phyloP scores from a whole-genome alignment of 2,329 filamentous ascomycete genomes.

The Rosellinia necatrix region DNA sequence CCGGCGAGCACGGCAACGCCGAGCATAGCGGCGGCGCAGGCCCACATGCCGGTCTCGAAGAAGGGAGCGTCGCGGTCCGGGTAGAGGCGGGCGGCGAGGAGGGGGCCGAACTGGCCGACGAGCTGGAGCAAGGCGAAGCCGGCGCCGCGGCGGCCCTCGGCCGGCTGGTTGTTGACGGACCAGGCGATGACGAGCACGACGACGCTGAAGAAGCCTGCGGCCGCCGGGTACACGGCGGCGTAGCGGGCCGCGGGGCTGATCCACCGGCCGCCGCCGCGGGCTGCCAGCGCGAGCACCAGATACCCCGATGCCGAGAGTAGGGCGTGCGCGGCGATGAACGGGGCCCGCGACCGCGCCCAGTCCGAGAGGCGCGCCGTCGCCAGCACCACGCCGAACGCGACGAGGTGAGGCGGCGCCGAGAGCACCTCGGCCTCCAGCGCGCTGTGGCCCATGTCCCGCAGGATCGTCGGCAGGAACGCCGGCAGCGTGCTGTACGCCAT shows the following conservation, averaged over 20 bases:
- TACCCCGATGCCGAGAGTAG: constrained; percentile 67
- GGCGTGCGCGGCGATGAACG: constrained; percentile 71
- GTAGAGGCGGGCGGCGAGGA: constrained; percentile 70
- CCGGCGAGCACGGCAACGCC: constrained; percentile 61
- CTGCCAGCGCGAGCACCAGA: constrained; percentile 64
- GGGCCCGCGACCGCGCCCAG: constrained; percentile 62
- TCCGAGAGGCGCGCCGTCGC: constrained; percentile 76
- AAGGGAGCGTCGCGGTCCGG: constrained; percentile 63
- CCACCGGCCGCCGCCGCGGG: constrained; percentile 48
- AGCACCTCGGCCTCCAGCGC: constrained; percentile 73
- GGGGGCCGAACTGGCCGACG: constrained; percentile 78
- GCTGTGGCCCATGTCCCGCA: constrained; percentile 75
- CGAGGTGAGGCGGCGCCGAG: constrained; percentile 78
- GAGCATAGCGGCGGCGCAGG: constrained; percentile 67
- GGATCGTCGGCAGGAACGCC: constrained; percentile 83
- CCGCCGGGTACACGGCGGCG: constrained; percentile 76
- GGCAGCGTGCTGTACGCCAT: constrained; percentile 87
- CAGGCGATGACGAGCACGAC: constrained; percentile 86
- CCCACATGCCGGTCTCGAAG: constrained; percentile 65
- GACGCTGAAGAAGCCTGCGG: constrained; percentile 80
- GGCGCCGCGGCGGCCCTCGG: constrained; percentile 69
- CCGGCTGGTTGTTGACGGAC: constrained; percentile 84
- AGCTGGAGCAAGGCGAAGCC: constrained; percentile 82
- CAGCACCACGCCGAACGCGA: constrained; percentile 74
- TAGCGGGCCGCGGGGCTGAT: constrained; percentile 64